phyloP scores from a whole-genome alignment of 2,329 filamentous ascomycete species.

The Onygenales sp. region DNA sequence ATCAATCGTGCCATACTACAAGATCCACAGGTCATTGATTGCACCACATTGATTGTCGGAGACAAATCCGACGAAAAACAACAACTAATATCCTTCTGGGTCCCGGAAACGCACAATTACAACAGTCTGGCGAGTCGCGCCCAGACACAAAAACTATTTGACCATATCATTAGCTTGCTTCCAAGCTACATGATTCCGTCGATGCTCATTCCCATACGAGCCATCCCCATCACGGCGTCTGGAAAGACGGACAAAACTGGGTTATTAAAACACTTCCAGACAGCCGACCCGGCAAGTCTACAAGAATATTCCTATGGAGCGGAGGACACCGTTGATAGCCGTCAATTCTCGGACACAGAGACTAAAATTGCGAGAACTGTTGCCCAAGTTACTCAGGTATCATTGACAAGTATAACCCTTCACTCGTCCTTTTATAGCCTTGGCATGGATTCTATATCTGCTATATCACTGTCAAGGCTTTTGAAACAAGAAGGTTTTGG shows the following conservation, averaged over 20 bases:
- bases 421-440: slow-evolving; percentile 68
- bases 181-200: slow-evolving; percentile 73
- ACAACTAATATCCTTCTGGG: slow-evolving; percentile 61
- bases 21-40: slow-evolving; percentile 47
- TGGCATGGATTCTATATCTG: slow-evolving; percentile 75
- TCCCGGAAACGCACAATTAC: slow-evolving; percentile 30
- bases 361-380: slow-evolving; percentile 46
- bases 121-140: neutral
- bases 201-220: slow-evolving; percentile 58
- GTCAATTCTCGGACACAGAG: slow-evolving; percentile 49
- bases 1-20: slow-evolving; percentile 56
- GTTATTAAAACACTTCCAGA: slow-evolving; percentile 42
- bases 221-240: slow-evolving; percentile 61
- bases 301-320: slow-evolving; percentile 24
- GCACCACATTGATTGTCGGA: slow-evolving; percentile 52
- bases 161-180: slow-evolving; percentile 46
- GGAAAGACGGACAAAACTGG: slow-evolving; percentile 60
- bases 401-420: slow-evolving; percentile 42
- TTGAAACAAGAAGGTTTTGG: slow-evolving; percentile 41
- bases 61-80: slow-evolving; percentile 31
- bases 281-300: slow-evolving; percentile 39
- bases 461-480: slow-evolving; percentile 57
- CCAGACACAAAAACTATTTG: slow-evolving; percentile 42
- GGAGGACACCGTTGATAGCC: slow-evolving; percentile 20
- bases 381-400: slow-evolving; percentile 39